A percentile compares a stretch with the other conserved stretches of the same genome.
phyloP scores from a whole-genome alignment of 2,329 filamentous ascomycete genomes.

The Rhinocladiella mackenziei region DNA sequence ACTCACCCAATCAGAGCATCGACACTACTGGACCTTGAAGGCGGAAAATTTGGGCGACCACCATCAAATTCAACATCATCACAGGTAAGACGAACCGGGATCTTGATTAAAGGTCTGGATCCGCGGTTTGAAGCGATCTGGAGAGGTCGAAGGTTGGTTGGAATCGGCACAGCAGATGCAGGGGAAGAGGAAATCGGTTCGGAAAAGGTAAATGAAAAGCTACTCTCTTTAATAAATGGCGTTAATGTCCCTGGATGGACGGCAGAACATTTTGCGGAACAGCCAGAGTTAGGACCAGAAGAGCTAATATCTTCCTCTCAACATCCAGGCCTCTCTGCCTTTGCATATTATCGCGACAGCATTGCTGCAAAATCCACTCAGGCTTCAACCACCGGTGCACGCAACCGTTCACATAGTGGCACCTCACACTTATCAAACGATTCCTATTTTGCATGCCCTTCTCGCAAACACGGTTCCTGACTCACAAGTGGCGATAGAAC shows the following conservation, averaged over 20 bases:
- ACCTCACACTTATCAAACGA: constrained; percentile 17
- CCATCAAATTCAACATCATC: neutral
- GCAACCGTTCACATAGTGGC: constrained; percentile 16
- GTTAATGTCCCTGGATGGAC: neutral
- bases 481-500: constrained; percentile 14
- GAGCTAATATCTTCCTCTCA: neutral
- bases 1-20: constrained; percentile 21
- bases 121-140: constrained; percentile 12
- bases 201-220: constrained; percentile 11
- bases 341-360: constrained; percentile 10
- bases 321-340: constrained; percentile 3
- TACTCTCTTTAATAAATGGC: neutral
- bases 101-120: constrained; percentile 14
- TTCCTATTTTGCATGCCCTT: constrained; percentile 15
- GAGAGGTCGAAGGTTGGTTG: constrained; percentile 18
- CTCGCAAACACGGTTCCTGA: constrained; percentile 10
- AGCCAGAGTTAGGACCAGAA: neutral
- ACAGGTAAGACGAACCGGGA: neutral
- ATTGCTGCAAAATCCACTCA: constrained; percentile 3
- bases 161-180: constrained; percentile 11
- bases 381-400: neutral
- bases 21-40: constrained; percentile 15
- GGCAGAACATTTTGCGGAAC: too few species aligned
- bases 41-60: neutral
- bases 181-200: neutral